Evolutionary conservation across 164 flowering plant genomes (phyloP), one percentile per base, ranked within the genome.

Genomic region (Berberis thunbergii): DNA sequence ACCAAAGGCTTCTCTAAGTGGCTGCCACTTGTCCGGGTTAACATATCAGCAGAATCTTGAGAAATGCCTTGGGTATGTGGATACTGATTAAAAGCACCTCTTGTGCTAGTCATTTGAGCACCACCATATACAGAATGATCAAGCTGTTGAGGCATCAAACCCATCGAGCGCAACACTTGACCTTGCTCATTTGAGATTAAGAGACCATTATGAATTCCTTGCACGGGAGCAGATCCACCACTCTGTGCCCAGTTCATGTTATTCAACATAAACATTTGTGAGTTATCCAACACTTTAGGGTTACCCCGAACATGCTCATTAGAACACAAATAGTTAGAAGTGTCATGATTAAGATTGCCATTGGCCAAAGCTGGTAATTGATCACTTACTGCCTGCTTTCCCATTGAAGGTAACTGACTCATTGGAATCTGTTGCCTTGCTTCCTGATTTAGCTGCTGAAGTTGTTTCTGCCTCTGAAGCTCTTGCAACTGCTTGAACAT

Each of bases 401-500:
- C 48, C 57, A 77, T 57, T 3, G 76, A 43, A 59, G 81, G 66
- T 39, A 72, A 57, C 50, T 83, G 85, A 62, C 72, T 80, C 59
- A 73, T 2, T 9, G 76, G 67, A 70, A 72, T 78, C 41, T 78
- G 83, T 43, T 75, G 84, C 73, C 81, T 82, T 45, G 68, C 68
- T 67, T 80, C 80, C 58, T 71, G 75, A 59, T 78, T 77, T 3
- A 85, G 65, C 65, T 81, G 81, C 63, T 80, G 85, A 65, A 81
- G 69, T 48, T 86, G 91, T 69, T 81, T 83, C 74, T 81, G 83
- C 74, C 80, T 78, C 76, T 83, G 89, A 73, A 86, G 65, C 57
- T 82, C 89, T 73, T 87, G 88, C 68, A 84, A 59, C 73, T 86
- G 87, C 71, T 82, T 84, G 56, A 74, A 54, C 86, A 90, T 79